These are phyloP conservation scores for Kazachstania martiniae DNA, from an alignment of 805 yeast genomes.

Conservation along the genomic window DNA sequence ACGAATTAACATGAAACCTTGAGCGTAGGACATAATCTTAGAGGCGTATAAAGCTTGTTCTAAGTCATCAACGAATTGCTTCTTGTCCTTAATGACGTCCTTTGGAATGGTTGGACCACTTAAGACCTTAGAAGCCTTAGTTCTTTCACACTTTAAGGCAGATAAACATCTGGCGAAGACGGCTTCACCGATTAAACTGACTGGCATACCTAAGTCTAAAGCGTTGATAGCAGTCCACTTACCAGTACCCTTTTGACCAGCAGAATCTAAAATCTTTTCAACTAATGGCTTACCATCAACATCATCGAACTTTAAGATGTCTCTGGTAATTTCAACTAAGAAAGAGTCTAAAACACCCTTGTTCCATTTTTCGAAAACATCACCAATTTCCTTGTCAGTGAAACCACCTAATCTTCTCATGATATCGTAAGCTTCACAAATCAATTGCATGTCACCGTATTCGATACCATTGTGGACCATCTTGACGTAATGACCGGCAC, in stretches of 20 bases:
- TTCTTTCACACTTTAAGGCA: constrained; percentile 86
- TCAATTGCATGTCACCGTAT: constrained; percentile 99
- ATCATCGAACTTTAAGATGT: constrained; percentile 82
- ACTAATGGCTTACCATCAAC: constrained; percentile 86
- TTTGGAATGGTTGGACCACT: constrained; percentile 66
- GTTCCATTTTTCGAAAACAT: constrained; percentile 89
- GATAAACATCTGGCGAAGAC: constrained; percentile 95
- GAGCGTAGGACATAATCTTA: constrained; percentile 96
- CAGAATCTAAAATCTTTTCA: constrained; percentile 92
- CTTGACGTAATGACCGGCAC: constrained; percentile 97
- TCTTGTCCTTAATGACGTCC: constrained; percentile 60
- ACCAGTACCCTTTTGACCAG: constrained; percentile 99
- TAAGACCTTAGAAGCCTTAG: constrained; percentile 66
- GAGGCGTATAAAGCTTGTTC: constrained; percentile 98
- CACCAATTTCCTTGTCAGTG: constrained; percentile 84
- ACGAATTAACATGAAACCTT: constrained; percentile 98
- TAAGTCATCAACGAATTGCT: constrained; percentile 79
- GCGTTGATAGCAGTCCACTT: constrained; percentile 99
- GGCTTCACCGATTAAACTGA: constrained; percentile 96
- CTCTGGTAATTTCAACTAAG: constrained; percentile 94
- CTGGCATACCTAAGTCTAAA: constrained; percentile 95
- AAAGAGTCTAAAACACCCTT: constrained; percentile 95
- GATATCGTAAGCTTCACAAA: constrained; percentile 94
- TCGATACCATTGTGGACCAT: constrained; percentile 99
- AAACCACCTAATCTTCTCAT: constrained; percentile 90